phyloP scores from a whole-genome alignment of 768 basidiomycete species.

The Termitomyces bulborhizus region DNA sequence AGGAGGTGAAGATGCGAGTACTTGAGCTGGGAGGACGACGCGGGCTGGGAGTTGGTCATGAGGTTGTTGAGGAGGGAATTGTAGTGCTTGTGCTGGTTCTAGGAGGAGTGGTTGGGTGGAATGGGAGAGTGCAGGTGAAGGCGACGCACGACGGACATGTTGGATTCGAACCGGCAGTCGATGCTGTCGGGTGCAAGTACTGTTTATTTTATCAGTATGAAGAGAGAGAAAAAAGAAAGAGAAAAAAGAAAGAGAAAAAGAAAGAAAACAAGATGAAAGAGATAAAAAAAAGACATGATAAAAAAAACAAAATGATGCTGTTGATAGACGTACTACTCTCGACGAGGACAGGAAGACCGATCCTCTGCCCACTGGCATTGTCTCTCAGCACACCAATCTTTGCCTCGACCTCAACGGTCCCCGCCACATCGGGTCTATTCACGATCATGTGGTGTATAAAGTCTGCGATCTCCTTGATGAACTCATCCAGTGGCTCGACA shows the following conservation, averaged over 20 bases:
- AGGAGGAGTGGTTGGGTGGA: neutral
- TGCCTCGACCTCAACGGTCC: slow-evolving; percentile 82
- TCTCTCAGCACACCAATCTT: slow-evolving; percentile 80
- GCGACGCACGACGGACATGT: slow-evolving; percentile 78
- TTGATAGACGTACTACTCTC: slow-evolving; percentile 67
- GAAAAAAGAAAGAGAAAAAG: too few relatives aligned
- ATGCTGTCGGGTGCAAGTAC: slow-evolving; percentile 60
- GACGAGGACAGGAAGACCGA: slow-evolving; percentile 66
- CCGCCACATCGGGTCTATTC: slow-evolving; percentile 45
- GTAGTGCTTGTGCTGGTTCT: slow-evolving; percentile 86
- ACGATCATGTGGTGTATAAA: slow-evolving; percentile 73
- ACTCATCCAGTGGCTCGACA: slow-evolving; percentile 89
- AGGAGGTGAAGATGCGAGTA: slow-evolving; percentile 75
- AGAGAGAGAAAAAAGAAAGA: neutral
- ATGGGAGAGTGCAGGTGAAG: neutral
- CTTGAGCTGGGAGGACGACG: slow-evolving; percentile 48
- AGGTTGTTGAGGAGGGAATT: slow-evolving; percentile 85
- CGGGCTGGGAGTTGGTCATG: slow-evolving; percentile 54
- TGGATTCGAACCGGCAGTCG: slow-evolving; percentile 80
- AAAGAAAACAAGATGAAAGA: too few relatives aligned
- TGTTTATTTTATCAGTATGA: slow-evolving; percentile 21
- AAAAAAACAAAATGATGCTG: neutral
- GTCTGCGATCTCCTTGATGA: slow-evolving; percentile 87
- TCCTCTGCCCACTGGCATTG: slow-evolving; percentile 43
- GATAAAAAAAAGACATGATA: too few relatives aligned